These are phyloP conservation scores for Truncatella angustata DNA, from an alignment of 2,329 filamentous ascomycete species.

Conservation along the genomic window DNA sequence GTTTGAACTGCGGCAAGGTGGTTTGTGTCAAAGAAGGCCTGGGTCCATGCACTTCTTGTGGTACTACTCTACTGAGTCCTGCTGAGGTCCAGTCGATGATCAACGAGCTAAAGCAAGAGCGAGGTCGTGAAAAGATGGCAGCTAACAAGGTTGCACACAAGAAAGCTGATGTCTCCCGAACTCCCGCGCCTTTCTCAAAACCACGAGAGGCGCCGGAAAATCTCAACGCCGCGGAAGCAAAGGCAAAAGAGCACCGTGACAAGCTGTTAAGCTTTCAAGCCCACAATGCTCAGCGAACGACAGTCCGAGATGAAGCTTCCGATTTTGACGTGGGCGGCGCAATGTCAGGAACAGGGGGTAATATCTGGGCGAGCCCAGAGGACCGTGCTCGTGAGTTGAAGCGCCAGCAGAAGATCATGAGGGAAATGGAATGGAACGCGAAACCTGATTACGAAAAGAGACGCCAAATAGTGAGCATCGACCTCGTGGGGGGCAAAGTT, in stretches of 20 bases:
- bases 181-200: conserved; percentile 58
- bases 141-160: conserved; percentile 71
- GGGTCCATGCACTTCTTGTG: conserved; percentile 91
- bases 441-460: conserved; percentile 87
- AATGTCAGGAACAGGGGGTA: conserved; percentile 47
- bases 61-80: conserved; percentile 66
- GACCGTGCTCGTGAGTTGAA: conserved; percentile 82
- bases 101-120: conserved; percentile 76
- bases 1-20: conserved; percentile 88
- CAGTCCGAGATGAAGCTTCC: conserved; percentile 79
- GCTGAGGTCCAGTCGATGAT: conserved; percentile 85
- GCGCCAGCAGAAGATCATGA: conserved; percentile 76
- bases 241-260: conserved; percentile 77
- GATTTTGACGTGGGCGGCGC: conserved; percentile 55
- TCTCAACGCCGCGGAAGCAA: conserved; percentile 57
- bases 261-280: conserved; percentile 79
- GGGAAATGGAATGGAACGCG: conserved; percentile 85
- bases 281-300: conserved; percentile 80
- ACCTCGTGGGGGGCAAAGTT: conserved; percentile 74
- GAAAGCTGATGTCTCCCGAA: conserved; percentile 61
- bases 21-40: conserved; percentile 93
- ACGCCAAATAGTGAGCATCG: conserved; percentile 79
- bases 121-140: conserved; percentile 82
- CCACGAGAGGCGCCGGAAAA: conserved; percentile 35
- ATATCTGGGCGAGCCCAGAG: conserved; percentile 81